Conservation (phyloP, 2,329 filamentous ascomycete genomes). For the Juglanconis juglandina region DNA sequence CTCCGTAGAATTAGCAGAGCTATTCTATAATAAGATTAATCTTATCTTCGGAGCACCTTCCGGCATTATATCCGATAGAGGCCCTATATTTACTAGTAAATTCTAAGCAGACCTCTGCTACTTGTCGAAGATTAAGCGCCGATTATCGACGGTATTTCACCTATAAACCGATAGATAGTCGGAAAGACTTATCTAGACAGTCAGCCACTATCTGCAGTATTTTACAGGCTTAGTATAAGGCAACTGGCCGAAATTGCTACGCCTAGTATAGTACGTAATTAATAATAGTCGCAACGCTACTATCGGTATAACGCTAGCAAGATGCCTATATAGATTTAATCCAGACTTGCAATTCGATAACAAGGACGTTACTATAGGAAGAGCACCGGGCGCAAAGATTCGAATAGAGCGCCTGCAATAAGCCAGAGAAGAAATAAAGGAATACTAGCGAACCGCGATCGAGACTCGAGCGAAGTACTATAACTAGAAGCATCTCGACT, state of each 20-base stretch:
- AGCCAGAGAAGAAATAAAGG: background rate
- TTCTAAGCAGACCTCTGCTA: constrained; percentile 5
- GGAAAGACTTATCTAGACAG: background rate
- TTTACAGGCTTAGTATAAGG: background rate
- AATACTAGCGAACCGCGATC: background rate
- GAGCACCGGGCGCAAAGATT: background rate
- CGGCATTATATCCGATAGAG: constrained; percentile 5
- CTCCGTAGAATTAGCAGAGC: constrained; percentile 8
- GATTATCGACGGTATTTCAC: constrained; percentile 3
- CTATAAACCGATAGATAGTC: constrained; percentile 1
- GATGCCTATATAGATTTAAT: background rate
- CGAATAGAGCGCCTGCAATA: background rate
- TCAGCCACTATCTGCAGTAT: background rate
- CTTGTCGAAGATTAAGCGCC: constrained; percentile 6
- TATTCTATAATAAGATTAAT: constrained; percentile 15
- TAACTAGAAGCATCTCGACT: background rate
- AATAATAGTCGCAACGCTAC: background rate
- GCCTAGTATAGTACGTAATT: background rate
- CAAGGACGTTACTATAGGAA: background rate
- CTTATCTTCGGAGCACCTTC: constrained; percentile 9
- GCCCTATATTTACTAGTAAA: background rate
- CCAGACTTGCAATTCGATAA: background rate
- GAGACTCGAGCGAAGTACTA: background rate
- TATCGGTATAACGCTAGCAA: background rate
- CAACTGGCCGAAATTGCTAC: background rate